Evolutionary conservation across 768 basidiomycete genomes (phyloP).

Genomic region (Lentinus brumalis): DNA sequence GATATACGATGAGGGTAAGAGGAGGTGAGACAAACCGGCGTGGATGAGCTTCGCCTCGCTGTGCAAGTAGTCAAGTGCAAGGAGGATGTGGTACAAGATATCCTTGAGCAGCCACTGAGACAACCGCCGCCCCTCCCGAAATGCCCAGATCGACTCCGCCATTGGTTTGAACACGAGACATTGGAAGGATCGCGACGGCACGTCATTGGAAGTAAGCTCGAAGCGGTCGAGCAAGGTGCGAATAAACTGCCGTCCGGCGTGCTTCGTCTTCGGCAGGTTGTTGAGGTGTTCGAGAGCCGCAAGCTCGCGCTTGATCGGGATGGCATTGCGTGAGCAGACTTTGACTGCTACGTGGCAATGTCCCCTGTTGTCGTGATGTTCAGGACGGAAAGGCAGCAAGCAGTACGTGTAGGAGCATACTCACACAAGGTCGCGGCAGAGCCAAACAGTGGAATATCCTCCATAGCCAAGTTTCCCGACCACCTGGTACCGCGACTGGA

Average conservation of each 20-base stretch:
- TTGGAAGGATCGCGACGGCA: not conserved
- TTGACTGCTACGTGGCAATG: conserved; percentile 9
- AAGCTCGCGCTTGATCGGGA: conserved; percentile 1
- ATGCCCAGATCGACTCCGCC: not conserved
- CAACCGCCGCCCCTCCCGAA: not conserved
- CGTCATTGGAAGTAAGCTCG: not conserved
- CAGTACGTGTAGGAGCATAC: not conserved
- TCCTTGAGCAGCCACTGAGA: not conserved
- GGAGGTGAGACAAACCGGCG: conserved; percentile 6
- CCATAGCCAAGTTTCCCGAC: conserved; percentile 38
- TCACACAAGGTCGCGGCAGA: conserved; percentile 19
- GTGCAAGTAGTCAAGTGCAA: conserved; percentile 15
- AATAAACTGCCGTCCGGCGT: not conserved
- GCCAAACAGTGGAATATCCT: conserved; percentile 30
- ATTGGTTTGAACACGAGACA: conserved; percentile 8
- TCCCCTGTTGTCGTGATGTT: not conserved
- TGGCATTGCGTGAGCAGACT: conserved; percentile 1
- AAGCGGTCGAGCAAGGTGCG: conserved; percentile 9
- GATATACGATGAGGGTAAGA: not conserved
- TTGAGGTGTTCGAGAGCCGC: conserved; percentile 6
- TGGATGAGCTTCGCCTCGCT: conserved; percentile 13
- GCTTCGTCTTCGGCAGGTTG: not conserved
- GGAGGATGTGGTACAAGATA: not conserved
- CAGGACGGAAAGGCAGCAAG: conserved; percentile 14
- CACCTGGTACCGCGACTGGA: conserved; percentile 34